Evolutionary conservation across 306 rosid species (phyloP).

Genomic region (Abrus precatorius): DNA sequence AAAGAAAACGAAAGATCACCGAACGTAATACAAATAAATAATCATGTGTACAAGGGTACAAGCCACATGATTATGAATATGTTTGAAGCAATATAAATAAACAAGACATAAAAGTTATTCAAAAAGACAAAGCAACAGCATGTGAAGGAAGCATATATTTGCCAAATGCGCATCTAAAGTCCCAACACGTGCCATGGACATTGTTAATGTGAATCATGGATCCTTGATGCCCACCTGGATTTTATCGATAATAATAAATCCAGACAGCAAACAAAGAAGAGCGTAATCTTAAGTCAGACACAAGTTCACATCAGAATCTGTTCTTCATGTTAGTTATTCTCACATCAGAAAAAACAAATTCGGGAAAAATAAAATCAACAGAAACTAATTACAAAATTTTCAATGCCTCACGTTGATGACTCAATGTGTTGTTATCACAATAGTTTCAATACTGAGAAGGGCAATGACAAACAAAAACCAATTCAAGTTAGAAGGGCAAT

Average conservation of each 20-base stretch:
- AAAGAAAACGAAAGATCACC: slow-evolving; percentile 41
- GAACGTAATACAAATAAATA: slow-evolving; percentile 40
- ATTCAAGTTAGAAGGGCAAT: slow-evolving; percentile 32
- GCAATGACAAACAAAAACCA: slow-evolving; percentile 29
- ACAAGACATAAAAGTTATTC: slow-evolving; percentile 41
- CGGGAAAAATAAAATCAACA: not conserved
- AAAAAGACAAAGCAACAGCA: slow-evolving; percentile 53
- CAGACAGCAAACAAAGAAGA: slow-evolving; percentile 9
- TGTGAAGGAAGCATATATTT: slow-evolving; percentile 51
- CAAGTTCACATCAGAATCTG: slow-evolving; percentile 29
- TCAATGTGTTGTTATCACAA: slow-evolving; percentile 33
- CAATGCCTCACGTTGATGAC: slow-evolving; percentile 9
- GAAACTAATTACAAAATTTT: slow-evolving; percentile 35
- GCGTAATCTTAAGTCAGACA: slow-evolving; percentile 19
- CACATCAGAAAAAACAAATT: slow-evolving; percentile 26
- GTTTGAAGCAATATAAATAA: slow-evolving; percentile 25
- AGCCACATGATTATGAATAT: slow-evolving; percentile 57
- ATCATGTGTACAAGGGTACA: slow-evolving; percentile 30
- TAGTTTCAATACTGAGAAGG: slow-evolving; percentile 37
- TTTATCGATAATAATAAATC: slow-evolving; percentile 10
- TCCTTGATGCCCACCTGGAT: slow-evolving; percentile 32
- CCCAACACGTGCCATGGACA: slow-evolving; percentile 42
- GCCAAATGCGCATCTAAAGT: not conserved
- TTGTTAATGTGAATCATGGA: slow-evolving; percentile 21
- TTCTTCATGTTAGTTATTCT: slow-evolving; percentile 41